Evolutionary conservation across 1,139 yeast genomes (phyloP).

Genomic region (Saccharomyces hybrid): DNA sequence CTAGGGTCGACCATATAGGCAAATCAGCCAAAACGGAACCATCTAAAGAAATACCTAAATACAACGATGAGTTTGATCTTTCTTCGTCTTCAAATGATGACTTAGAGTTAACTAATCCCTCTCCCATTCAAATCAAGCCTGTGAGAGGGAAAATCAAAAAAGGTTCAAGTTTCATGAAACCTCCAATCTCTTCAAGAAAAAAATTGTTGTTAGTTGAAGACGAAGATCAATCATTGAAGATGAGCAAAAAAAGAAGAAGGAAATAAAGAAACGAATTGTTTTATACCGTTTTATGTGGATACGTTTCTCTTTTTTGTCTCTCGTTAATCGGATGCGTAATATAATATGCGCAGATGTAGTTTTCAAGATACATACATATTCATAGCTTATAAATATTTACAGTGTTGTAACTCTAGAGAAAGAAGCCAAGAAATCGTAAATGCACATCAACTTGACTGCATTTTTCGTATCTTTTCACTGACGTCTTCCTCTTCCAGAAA

Average conservation of each 20-base stretch:
- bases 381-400: conserved; percentile 1
- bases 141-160: conserved; percentile 10
- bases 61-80: conserved; percentile 27
- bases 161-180: conserved; percentile 9
- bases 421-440: not conserved
- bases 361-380: not conserved
- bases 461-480: conserved; percentile 38
- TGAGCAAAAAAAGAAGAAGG: conserved; percentile 13
- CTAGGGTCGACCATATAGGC: not conserved
- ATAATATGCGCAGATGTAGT: not conserved
- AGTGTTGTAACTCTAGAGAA: not conserved
- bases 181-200: conserved; percentile 14
- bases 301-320: not conserved
- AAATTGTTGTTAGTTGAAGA: conserved; percentile 22
- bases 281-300: not conserved
- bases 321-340: not conserved
- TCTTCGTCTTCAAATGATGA: conserved; percentile 29
- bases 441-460: conserved; percentile 3
- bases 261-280: not conserved
- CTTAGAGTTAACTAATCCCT: conserved; percentile 28
- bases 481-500: conserved; percentile 54
- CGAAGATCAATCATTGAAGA: conserved; percentile 10
- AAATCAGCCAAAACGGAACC: not conserved
- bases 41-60: not conserved
- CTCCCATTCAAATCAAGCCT: conserved; percentile 20